A percentile compares a stretch with the other conserved stretches of the same genome.
Evolutionary conservation across 2,329 filamentous ascomycete species (phyloP).

Genomic region (Setomelanomma holmii): DNA sequence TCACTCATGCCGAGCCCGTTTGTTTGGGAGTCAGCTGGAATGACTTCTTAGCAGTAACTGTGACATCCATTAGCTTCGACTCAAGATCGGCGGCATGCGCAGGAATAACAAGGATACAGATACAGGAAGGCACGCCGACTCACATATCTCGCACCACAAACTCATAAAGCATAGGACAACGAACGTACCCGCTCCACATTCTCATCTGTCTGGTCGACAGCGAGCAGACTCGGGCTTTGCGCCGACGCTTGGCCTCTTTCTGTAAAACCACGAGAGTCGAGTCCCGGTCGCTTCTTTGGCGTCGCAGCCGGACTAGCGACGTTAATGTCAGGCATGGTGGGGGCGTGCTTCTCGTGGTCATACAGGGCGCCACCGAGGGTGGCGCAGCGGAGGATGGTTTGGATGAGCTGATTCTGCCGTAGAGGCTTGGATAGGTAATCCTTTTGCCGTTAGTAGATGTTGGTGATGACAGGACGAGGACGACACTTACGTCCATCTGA

Average conservation of each 20-base stretch:
- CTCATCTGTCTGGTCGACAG: conserved; percentile 69
- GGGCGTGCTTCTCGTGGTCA: conserved; percentile 65
- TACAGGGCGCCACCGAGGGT: conserved; percentile 85
- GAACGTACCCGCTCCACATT: conserved; percentile 63
- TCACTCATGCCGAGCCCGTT: conserved; percentile 9
- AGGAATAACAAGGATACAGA: background rate
- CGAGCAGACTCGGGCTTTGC: conserved; percentile 69
- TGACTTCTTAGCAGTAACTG: conserved; percentile 13
- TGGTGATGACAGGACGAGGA: background rate
- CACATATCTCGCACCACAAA: conserved; percentile 9
- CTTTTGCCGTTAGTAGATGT: conserved; percentile 31
- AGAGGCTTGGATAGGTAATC: conserved; percentile 97
- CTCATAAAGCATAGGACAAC: conserved; percentile 26
- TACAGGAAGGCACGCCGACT: conserved; percentile 12
- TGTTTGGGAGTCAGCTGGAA: conserved; percentile 12
- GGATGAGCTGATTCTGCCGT: conserved; percentile 96
- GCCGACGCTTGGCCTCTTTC: conserved; percentile 65
- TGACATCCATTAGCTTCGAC: too few relatives aligned
- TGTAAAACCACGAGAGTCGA: conserved; percentile 72
- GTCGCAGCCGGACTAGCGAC: conserved; percentile 24
- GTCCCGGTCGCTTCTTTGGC: conserved; percentile 55
- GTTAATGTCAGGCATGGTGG: conserved; percentile 46
- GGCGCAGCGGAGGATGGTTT: conserved; percentile 95
- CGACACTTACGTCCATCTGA: conserved; percentile 77
- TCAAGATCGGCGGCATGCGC: too few relatives aligned